Base-by-base conservation (phyloP, 305 asterid species). In the Solanum aculeatissimum region DNA sequence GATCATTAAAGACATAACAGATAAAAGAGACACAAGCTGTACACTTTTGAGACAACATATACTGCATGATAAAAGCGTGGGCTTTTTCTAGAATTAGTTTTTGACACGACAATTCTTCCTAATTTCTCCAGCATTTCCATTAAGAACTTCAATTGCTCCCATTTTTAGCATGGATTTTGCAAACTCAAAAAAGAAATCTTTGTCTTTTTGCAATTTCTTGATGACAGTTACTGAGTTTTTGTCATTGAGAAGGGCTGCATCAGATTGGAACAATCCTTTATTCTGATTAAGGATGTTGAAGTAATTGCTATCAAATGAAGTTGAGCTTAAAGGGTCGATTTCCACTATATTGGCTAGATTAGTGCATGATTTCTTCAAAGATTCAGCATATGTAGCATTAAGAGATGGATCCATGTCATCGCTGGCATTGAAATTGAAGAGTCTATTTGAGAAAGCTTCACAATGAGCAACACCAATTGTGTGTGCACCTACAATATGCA, bases 211-310 rank as follows among this genome's bases (percentile, higher is more conserved):
- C 47, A 93, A 47, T 69, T 38, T 43, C 1, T n/a, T 83, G 8
- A 90, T 91, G 15, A 88, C 70, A 4, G 79, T 21, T 12, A 85
- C 85, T 4, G 92, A 79, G 1, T 53, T 27, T 0, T 38, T 27
- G 86, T 93, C 75, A 0, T 84, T 87, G 15, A 93, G 89, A 9
- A 93, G 93, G 7, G 93, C 91, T 0, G 95, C 94, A 78, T 92
- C 95, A 0, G 95, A 90, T 80, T 86, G 91, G 86, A 93, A 91
- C 12, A 93, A 89, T 4, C 97, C 94, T 84, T 84, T 85, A 0
- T 87, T 80, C 74, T 84, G 86, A 14, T 83, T 84, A 2, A 93
- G 85, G 45, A 87, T 85, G 47, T 71, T 23, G 86, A 85, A 93
- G 86, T 93, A 91, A 83, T 82, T 77, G 53, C 83, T 35, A 87